Evolutionary conservation across 805 yeast species (phyloP), one percentile per base, ranked within the genome.

Genomic region (Candida schatavii): DNA sequence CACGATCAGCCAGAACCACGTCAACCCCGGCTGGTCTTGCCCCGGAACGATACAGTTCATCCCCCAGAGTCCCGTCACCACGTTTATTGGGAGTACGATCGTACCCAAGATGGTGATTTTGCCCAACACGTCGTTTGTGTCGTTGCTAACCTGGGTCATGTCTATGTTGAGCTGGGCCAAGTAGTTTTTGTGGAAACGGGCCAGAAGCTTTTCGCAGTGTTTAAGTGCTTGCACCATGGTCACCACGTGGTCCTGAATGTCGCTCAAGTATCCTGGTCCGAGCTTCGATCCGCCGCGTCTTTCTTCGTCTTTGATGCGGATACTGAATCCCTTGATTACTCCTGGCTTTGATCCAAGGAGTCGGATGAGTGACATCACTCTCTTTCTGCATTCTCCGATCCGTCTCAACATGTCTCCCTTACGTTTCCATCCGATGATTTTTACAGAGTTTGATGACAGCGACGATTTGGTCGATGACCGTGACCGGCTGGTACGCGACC

Each of bases 21-120:
- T 49, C 41, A 70, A 55, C 2, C 72, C 71, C 11, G 55, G 63
- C 32, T 56, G 52, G 23, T 59, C 70, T 59, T 91, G 98, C 0
- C 99, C 99, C 0, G 99, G 99, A 27, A 93, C 99, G 9, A 88
- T 55, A 50, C 93, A 95, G 66, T 93, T 93, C 99, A 93, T 93
- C 43, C 99, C 99, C 98, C 98, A 93, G 36, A 93, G 67, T 17
- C 99, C 99, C 0, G 99, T 93, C 18, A 93, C 84, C 42, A 93
- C 88, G 58, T 93, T 93, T 78, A 93, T 79, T 3, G 99, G 99
- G 44, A 93, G 69, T 17, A 93, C 97, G 42, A 93, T 88, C 0
- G 98, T 88, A 75, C 98, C 99, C 47, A 91, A 66, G 32, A 90
- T 83, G 3, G 98, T 88, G 42, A 91, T 88, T 59, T 90, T 88